Evolutionary conservation across 257 asterid genomes (phyloP).

Genomic region (Cordia subcordata): DNA sequence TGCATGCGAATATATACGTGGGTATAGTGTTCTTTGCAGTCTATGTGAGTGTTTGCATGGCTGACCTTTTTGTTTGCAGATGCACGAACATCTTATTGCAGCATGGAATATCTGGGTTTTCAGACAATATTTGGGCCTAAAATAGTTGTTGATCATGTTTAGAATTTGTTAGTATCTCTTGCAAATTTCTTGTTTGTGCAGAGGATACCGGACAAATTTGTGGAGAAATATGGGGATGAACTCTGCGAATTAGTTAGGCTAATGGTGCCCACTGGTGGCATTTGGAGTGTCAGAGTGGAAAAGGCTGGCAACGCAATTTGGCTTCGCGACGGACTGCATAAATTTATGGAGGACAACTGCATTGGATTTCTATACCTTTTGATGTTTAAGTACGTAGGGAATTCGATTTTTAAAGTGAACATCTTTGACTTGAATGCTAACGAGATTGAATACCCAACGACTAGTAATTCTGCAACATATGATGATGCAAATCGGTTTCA

Average conservation of each 20-base stretch:
- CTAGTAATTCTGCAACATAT: neutral
- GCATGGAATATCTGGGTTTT: too few relatives aligned
- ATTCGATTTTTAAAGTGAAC: constrained; percentile 1
- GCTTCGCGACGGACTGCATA: constrained; percentile 9
- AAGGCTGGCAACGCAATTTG: neutral
- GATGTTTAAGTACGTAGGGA: constrained; percentile 7
- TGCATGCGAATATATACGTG: too few relatives aligned
- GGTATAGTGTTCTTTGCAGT: too few relatives aligned
- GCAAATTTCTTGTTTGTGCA: constrained; percentile 1
- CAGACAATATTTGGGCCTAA: too few relatives aligned
- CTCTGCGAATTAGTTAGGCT: constrained; percentile 4
- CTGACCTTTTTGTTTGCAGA: too few relatives aligned
- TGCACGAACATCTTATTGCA: too few relatives aligned
- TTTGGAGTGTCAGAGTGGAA: constrained; percentile 14
- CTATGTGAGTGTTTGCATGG: too few relatives aligned
- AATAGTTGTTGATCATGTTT: too few relatives aligned
- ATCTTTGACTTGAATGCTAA: constrained; percentile 9
- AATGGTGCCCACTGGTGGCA: neutral
- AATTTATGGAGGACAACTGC: constrained; percentile 5
- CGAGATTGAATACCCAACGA: neutral
- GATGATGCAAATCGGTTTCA: neutral
- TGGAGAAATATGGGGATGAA: neutral
- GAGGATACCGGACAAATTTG: constrained; percentile 15
- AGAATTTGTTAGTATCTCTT: too few relatives aligned
- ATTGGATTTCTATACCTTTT: constrained; percentile 3